Percentiles rank a stretch among this genome's conserved stretches.
phyloP scores from a whole-genome alignment of 2,329 filamentous ascomycete species.

The Ampelomyces quisqualis region DNA sequence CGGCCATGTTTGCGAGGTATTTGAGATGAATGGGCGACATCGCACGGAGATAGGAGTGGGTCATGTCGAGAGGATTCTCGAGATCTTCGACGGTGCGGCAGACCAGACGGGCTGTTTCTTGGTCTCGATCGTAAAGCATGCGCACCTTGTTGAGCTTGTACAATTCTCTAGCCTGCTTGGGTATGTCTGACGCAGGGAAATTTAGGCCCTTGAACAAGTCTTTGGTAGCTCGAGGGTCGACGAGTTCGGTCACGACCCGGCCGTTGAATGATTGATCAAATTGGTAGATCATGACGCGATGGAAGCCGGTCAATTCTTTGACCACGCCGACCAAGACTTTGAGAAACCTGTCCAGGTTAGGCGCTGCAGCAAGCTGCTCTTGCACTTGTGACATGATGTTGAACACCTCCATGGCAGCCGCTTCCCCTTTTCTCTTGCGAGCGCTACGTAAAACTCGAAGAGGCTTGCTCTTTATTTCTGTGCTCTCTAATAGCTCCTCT shows the following conservation, averaged over 20 bases:
- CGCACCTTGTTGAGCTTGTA: slow-evolving; percentile 90
- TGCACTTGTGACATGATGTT: slow-evolving; percentile 91
- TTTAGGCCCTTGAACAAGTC: slow-evolving; percentile 86
- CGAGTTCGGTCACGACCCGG: slow-evolving; percentile 81
- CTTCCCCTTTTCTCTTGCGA: slow-evolving; percentile 72
- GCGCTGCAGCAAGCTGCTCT: slow-evolving; percentile 75
- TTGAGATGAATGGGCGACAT: slow-evolving; percentile 91
- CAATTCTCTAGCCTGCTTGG: slow-evolving; percentile 79
- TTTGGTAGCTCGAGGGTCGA: slow-evolving; percentile 75
- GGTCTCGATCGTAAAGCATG: slow-evolving; percentile 80
- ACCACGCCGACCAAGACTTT: slow-evolving; percentile 82
- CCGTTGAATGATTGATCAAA: slow-evolving; percentile 83
- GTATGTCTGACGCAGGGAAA: slow-evolving; percentile 86
- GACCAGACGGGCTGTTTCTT: slow-evolving; percentile 76
- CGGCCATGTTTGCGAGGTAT: slow-evolving; percentile 84
- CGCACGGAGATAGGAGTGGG: slow-evolving; percentile 78
- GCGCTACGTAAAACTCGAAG: slow-evolving; percentile 75
- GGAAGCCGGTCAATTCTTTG: slow-evolving; percentile 87
- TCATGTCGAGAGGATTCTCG: slow-evolving; percentile 75
- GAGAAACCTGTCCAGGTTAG: slow-evolving; percentile 69
- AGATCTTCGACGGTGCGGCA: slow-evolving; percentile 75
- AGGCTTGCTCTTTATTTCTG: slow-evolving; percentile 71
- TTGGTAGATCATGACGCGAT: slow-evolving; percentile 90
- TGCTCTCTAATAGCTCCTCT: slow-evolving; percentile 75
- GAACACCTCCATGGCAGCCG: slow-evolving; percentile 84